Percentiles rank a stretch among this genome's conserved stretches.
Conservation (phyloP, 1,139 yeast species). For the Suhomyces panamericanus region DNA sequence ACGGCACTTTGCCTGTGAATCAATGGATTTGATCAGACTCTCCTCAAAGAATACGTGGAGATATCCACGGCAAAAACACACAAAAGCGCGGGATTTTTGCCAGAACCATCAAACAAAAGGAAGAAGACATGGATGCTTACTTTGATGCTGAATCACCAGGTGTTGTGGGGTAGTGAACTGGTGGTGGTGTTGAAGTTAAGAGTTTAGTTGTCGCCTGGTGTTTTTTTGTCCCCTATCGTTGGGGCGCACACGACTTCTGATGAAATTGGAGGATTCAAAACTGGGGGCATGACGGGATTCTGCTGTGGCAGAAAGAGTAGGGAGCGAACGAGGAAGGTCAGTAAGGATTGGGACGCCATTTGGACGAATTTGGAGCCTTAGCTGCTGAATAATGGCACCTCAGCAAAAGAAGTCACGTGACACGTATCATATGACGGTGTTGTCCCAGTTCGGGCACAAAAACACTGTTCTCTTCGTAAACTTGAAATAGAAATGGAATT, state of each 20-base stretch:
- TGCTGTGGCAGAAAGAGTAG: no score
- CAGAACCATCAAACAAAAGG: not conserved
- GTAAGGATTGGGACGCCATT: no score
- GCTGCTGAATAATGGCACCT: not conserved
- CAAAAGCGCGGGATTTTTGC: not conserved
- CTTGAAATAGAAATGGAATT: no score
- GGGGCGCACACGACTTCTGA: slow-evolving; percentile 9
- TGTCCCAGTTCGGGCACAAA: no score
- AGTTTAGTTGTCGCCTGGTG: slow-evolving; percentile 3
- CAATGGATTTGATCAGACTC: no score
- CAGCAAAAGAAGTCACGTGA: not conserved
- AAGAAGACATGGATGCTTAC: not conserved
- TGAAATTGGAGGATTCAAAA: not conserved
- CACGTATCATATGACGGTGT: no score
- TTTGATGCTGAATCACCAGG: not conserved
- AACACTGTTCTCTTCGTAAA: no score
- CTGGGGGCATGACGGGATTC: no score
- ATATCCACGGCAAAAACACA: not conserved
- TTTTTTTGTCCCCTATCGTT: slow-evolving; percentile 13
- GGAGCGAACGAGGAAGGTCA: no score
- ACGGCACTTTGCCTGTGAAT: no score
- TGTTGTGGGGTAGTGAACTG: not conserved
- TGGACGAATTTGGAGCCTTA: no score
- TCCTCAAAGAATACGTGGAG: not conserved
- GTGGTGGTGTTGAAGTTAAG: not conserved